Conservation (phyloP, 176 grass and related monocot genomes). For the Bonia amplexicaulis region DNA sequence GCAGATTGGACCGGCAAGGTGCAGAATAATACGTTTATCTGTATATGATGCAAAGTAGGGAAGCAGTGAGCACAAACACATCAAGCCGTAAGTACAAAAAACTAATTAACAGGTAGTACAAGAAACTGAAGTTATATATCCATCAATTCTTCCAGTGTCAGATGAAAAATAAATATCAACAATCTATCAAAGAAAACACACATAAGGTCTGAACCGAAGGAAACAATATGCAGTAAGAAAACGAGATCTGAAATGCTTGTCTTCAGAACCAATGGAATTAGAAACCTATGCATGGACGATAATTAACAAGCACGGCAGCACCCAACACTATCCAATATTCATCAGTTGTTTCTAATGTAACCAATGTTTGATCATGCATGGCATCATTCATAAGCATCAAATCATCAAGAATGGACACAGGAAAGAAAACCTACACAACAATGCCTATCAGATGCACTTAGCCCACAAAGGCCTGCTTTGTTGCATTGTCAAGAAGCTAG, state of each 20-base stretch:
- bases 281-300: not conserved
- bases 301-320: not conserved
- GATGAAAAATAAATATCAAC: not conserved
- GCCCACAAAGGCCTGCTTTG: not conserved
- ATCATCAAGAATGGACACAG: not conserved
- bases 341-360: not conserved
- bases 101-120: not conserved
- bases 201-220: not conserved
- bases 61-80: not conserved
- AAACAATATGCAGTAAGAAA: slow-evolving; percentile 1
- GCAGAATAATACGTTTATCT: not conserved
- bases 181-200: not conserved
- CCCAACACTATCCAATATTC: not conserved
- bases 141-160: not conserved
- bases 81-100: not conserved
- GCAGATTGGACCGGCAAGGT: not conserved
- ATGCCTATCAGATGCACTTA: not conserved
- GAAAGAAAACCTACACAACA: slow-evolving; percentile 9
- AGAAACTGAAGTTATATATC: not conserved
- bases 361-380: not conserved
- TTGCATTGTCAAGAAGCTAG: slow-evolving; percentile 12
- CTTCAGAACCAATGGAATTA: not conserved
- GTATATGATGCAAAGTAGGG: not conserved
- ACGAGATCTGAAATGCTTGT: not conserved
- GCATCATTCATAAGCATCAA: not conserved